Evolutionary conservation across 2,329 filamentous ascomycete genomes (phyloP).

Genomic region (Chlorencoelia australis): DNA sequence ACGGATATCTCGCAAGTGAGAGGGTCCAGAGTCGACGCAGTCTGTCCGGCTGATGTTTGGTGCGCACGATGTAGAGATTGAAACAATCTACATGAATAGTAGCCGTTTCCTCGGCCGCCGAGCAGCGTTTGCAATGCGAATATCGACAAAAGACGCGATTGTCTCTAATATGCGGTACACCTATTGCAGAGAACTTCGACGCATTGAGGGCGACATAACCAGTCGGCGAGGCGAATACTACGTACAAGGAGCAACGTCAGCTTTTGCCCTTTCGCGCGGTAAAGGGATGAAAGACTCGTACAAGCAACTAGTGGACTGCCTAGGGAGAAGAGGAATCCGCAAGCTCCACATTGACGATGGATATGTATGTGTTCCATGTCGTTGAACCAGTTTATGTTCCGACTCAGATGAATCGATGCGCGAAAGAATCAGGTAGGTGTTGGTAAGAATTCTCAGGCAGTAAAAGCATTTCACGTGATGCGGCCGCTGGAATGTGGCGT

Average conservation of each 20-base stretch:
- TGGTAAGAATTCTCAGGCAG: slow-evolving; percentile 2
- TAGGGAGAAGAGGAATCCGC: slow-evolving; percentile 7
- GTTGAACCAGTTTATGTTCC: slow-evolving; percentile 6
- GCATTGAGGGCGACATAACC: slow-evolving; percentile 8
- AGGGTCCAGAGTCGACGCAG: slow-evolving; percentile 4
- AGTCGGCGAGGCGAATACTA: slow-evolving; percentile 5
- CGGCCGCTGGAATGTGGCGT: slow-evolving; percentile 3
- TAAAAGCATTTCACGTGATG: slow-evolving; percentile 4
- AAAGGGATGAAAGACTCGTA: slow-evolving; percentile 3
- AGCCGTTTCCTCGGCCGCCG: slow-evolving; percentile 5
- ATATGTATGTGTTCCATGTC: slow-evolving; percentile 9
- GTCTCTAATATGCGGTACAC: slow-evolving; percentile 6
- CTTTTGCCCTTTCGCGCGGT: slow-evolving; percentile 3
- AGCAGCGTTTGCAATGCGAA: slow-evolving; percentile 7
- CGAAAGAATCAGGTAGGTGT: slow-evolving; percentile 2
- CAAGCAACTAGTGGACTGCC: slow-evolving; percentile 8
- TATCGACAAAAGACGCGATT: slow-evolving; percentile 9
- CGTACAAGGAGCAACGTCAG: slow-evolving; percentile 4
- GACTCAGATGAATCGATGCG: slow-evolving; percentile 2
- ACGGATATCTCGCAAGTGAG: slow-evolving; percentile 5
- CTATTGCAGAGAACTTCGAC: slow-evolving; percentile 8
- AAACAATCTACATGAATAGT: slow-evolving; percentile 9
- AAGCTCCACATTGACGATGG: slow-evolving; percentile 9
- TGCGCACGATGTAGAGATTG: slow-evolving; percentile 4
- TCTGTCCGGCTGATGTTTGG: slow-evolving; percentile 4